These are phyloP conservation scores for Bipolaris sorokiniana DNA, from an alignment of 2,329 filamentous ascomycete genomes.

Conservation along the genomic window DNA sequence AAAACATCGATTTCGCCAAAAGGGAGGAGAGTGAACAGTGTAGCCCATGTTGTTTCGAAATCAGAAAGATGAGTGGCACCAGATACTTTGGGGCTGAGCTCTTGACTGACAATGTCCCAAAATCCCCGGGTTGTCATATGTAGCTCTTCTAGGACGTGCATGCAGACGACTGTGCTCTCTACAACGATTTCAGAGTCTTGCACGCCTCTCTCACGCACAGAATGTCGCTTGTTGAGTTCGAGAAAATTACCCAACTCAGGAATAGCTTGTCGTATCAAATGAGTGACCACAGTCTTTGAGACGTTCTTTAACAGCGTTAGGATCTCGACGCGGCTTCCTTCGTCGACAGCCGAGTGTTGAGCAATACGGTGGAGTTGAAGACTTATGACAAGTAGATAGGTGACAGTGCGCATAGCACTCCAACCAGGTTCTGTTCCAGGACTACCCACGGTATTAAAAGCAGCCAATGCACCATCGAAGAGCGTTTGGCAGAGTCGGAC, in stretches of 20 bases:
- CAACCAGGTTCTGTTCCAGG: not conserved
- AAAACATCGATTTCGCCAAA: conserved; percentile 58
- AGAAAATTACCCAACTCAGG: conserved; percentile 52
- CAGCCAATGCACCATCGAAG: conserved; percentile 24
- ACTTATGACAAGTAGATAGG: conserved; percentile 38
- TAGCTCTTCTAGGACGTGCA: conserved; percentile 50
- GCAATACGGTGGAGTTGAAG: conserved; percentile 43
- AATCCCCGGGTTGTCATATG: conserved; percentile 46
- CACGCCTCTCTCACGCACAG: conserved; percentile 57
- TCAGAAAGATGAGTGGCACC: conserved; percentile 33
- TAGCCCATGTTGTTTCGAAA: conserved; percentile 50
- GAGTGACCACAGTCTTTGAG: conserved; percentile 46
- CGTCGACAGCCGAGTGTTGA: conserved; percentile 31
- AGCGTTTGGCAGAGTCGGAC: conserved; percentile 50
- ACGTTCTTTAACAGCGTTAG: conserved; percentile 42
- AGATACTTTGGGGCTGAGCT: conserved; percentile 29
- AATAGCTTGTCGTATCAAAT: conserved; percentile 44
- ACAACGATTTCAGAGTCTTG: conserved; percentile 52
- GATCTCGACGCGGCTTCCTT: conserved; percentile 22
- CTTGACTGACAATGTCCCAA: conserved; percentile 53
- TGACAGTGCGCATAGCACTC: conserved; percentile 27
- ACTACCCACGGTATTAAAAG: conserved; percentile 17
- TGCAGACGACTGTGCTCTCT: conserved; percentile 56
- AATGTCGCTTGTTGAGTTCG: conserved; percentile 52
- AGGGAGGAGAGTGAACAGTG: conserved; percentile 61